Base-by-base conservation (phyloP, 1,284 basidiomycete species). In the Papiliotrema fonsecae region DNA sequence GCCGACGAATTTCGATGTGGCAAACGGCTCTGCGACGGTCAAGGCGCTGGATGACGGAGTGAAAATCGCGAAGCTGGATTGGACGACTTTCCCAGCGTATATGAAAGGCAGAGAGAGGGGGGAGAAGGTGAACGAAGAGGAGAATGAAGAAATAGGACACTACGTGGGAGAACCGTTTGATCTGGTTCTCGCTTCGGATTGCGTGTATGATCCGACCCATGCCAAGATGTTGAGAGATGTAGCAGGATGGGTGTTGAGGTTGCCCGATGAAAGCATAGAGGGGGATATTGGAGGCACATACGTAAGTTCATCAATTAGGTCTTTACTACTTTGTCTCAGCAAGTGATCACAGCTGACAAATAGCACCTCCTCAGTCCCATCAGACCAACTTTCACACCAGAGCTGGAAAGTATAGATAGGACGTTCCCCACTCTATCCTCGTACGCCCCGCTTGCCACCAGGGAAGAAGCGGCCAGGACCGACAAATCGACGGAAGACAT, bases 1-100 rank as follows among this genome's bases (percentile, higher is more conserved):
- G 2, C 26, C 32, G 10, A 25, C 21, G 21, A 13, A 5, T 4
- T n/a, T 5, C 13, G 26, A 16, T n/a, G 5, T 24, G 21, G n/a
- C 16, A 9, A 30, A 7, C 6, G 16, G 16, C 14, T n/a, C 37
- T 13, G 39, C 30, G 19, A 10, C 18, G 18, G 39, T 25, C 16
- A 31, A 10, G 4, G 32, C 11, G 14, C 3, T 48, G 46, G 52
- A 48, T 1, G 18, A 49, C 3, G 67, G 72, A 3, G 78, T 86
- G 6, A 62, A 73, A 6, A 69, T 76, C 27, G 65, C 69, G 31
- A 61, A 68, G 24, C 77, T 91, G 18, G 86, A 91, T 69, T 92
- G 88, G 88, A 79, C 82, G 0, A 67, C 69, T 1, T 83, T 82
- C 55, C 65, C 75, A 1, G 40, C 36, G 4, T 60, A 47, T 49